A percentile compares a stretch with the other conserved stretches of the same genome.
Conservation (phyloP, 805 yeast species). For the Wickerhamomyces hampshirensis region DNA sequence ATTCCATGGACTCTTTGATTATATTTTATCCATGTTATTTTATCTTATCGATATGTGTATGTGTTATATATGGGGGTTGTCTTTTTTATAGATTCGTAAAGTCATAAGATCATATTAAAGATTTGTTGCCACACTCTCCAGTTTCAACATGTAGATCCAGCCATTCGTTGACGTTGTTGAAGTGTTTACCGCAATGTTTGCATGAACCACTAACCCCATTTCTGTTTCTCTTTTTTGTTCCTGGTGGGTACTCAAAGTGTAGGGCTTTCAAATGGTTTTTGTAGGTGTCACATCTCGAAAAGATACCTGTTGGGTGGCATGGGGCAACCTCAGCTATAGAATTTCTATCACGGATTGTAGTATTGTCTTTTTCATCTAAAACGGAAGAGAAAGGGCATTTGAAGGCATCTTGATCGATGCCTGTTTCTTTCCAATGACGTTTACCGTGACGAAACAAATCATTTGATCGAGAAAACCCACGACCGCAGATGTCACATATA, state of each 20-base stretch:
- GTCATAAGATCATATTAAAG: background rate
- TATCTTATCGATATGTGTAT: too few species aligned
- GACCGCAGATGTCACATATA: conserved; percentile 67
- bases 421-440: conserved; percentile 77
- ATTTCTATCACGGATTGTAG: conserved; percentile 9
- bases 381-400: conserved; percentile 67
- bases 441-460: conserved; percentile 83
- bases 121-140: conserved; percentile 18
- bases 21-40: too few species aligned
- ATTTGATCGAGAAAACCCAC: conserved; percentile 87
- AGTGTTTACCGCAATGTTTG: conserved; percentile 65
- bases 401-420: conserved; percentile 61
- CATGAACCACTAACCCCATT: conserved; percentile 66
- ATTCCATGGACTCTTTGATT: too few species aligned
- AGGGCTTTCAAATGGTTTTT: conserved; percentile 87
- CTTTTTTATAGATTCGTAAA: too few species aligned
- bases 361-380: conserved; percentile 4
- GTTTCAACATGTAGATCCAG: conserved; percentile 63
- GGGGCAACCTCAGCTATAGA: conserved; percentile 7
- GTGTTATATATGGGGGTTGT: too few species aligned
- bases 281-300: conserved; percentile 86
- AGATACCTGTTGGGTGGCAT: conserved; percentile 83
- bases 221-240: conserved; percentile 78
- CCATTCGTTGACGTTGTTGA: conserved; percentile 77
- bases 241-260: conserved; percentile 84